Evolutionary conservation across 441 rosid genomes (phyloP).

Genomic region (Bruguiera hainesii): DNA sequence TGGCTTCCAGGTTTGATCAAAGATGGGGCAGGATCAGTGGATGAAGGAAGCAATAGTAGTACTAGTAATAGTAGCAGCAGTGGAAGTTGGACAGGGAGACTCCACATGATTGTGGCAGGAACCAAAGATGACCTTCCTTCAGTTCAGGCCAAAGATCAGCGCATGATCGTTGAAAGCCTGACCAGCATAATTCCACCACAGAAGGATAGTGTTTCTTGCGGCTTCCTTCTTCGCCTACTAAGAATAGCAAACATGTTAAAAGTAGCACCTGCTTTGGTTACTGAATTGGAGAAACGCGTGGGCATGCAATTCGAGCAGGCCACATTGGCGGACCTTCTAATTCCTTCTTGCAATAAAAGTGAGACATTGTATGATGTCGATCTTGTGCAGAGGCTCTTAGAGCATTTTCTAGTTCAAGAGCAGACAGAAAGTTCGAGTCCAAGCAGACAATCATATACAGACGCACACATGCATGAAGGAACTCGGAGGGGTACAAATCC

Average conservation of each 20-base stretch:
- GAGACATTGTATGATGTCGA: constrained; percentile 84
- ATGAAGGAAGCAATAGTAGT: constrained; percentile 60
- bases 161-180: constrained; percentile 86
- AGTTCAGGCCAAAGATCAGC: constrained; percentile 68
- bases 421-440: constrained; percentile 83
- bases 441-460: constrained; percentile 47
- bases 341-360: constrained; percentile 58
- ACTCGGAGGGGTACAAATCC: constrained; percentile 38
- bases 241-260: constrained; percentile 76
- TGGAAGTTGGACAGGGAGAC: constrained; percentile 76
- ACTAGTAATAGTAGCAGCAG: constrained; percentile 44
- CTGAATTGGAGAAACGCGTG: constrained; percentile 85
- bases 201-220: constrained; percentile 84
- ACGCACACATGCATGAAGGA: constrained; percentile 54
- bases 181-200: constrained; percentile 91
- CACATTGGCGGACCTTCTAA: constrained; percentile 71
- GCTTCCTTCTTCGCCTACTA: constrained; percentile 82
- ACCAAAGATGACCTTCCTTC: constrained; percentile 53
- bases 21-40: constrained; percentile 45
- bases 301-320: constrained; percentile 99
- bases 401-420: constrained; percentile 94
- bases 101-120: constrained; percentile 70
- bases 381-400: constrained; percentile 85
- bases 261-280: constrained; percentile 86
- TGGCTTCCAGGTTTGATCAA: constrained; percentile 81